A percentile compares a stretch with the other conserved stretches of the same genome.
These are phyloP conservation scores for Mediolabrus comicus DNA, from an alignment of 108 stramenopile species.

Conservation along the genomic window DNA sequence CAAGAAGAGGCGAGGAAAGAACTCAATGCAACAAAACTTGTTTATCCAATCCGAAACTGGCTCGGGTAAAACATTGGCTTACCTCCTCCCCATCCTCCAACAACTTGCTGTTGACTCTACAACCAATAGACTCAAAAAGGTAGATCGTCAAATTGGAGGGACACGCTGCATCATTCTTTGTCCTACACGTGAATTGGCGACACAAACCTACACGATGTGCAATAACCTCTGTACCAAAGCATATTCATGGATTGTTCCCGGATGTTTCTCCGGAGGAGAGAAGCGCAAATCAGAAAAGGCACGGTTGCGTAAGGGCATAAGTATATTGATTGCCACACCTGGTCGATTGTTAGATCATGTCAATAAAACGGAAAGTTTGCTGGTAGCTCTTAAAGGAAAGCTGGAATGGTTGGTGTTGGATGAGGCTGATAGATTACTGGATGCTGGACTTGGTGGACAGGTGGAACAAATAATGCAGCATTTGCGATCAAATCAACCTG, in stretches of 20 bases:
- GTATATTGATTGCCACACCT: constrained; percentile 98
- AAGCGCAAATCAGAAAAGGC: constrained; percentile 89
- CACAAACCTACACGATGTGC: constrained; percentile 96
- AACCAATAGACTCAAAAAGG: constrained; percentile 64
- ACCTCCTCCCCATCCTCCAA: constrained; percentile 90
- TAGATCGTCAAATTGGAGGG: constrained; percentile 71
- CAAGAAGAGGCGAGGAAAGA: neutral
- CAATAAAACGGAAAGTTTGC: constrained; percentile 80
- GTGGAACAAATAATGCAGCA: constrained; percentile 88
- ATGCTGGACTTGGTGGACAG: constrained; percentile 86
- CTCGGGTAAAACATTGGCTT: constrained; percentile 92
- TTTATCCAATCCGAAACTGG: constrained; percentile 92
- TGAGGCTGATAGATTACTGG: constrained; percentile 99
- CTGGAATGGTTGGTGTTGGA: constrained; percentile 94
- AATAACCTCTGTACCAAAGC: constrained; percentile 82
- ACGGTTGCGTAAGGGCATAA: constrained; percentile 95
- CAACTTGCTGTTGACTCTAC: constrained; percentile 61
- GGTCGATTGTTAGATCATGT: constrained; percentile 97
- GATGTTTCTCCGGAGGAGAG: constrained; percentile 97
- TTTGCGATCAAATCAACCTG: constrained; percentile 70
- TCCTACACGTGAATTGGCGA: constrained; percentile 98
- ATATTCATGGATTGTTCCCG: constrained; percentile 81
- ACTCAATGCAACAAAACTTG: constrained; percentile 48
- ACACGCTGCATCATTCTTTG: constrained; percentile 72
- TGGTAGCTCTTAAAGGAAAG: constrained; percentile 70